Evolutionary conservation across 495 filamentous ascomycete species (phyloP), one percentile per base, ranked within the genome.

Genomic region (Penicillium cinerascens): DNA sequence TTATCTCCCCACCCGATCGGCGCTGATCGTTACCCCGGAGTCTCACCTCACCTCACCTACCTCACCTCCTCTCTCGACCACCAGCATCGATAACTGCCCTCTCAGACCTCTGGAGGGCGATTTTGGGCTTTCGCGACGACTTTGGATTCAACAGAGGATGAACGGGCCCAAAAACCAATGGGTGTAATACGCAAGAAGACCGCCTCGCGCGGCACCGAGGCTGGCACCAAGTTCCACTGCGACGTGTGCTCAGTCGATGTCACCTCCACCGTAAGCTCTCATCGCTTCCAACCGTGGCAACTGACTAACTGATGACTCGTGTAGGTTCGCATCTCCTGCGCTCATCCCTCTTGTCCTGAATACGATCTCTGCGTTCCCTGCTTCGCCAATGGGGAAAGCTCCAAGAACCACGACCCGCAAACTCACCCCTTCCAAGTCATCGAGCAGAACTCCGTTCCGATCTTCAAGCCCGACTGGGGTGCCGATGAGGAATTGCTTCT

Each of bases 351-450:
- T 50, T 98, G 93, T 69, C 86, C 83, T 63, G 93, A 97, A 58
- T 99, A 97, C 66, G 95, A 99, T 63, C 85, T 97, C 50, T 99
- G 93, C 67, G 93, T 99, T 21, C 84, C 87, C 51, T 99, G 93
- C 69, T 99, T 99, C 69, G 80, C 89, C 27, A 83, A 84, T 50
- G 91, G 88, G 41, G 78, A 85, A 47, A 77, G 78, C 44, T 88
- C 88, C 47, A 85, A 85, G 47, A 84, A 87, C 51, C 93, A 99
- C 65, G 83, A 92, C 54, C 92, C 92, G 35, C 74, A 79, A 2
- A 86, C 88, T 4, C 93, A 99, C 68, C 77, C 88, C 18, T 97
- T 83, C 65, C 87, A 87, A 59, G 93, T 99, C 43, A 97, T 97
- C 59, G 93, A 99, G 64, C 93, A 97, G 63, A 95, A 99, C 66